A percentile compares a stretch with the other conserved stretches of the same genome.
Conservation (phyloP, 2,329 filamentous ascomycete species). For the Mycocentrospora acerina region DNA sequence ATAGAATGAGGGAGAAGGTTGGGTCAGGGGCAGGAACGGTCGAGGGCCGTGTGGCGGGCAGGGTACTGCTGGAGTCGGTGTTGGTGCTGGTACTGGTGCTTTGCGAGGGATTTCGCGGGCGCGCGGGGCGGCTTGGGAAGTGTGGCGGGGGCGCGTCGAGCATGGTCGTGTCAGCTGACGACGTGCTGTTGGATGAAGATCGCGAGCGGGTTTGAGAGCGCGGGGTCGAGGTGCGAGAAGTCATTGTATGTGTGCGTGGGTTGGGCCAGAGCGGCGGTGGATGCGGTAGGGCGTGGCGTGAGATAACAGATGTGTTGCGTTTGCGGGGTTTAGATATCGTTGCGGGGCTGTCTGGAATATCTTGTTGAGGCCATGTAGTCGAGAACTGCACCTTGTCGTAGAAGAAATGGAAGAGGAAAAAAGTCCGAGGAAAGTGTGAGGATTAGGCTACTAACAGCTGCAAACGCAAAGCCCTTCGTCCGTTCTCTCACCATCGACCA, state of each 20-base stretch:
- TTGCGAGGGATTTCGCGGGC: constrained; percentile 27
- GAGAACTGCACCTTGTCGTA: no score
- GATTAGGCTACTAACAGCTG: no score
- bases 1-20: constrained; percentile 36
- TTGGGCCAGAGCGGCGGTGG: no score
- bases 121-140: constrained; percentile 26
- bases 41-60: constrained; percentile 2
- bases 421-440: no score
- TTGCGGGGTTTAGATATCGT: no score
- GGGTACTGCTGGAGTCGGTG: constrained; percentile 6
- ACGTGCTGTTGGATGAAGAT: constrained; percentile 32
- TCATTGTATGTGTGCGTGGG: constrained; percentile 17
- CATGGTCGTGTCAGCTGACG: constrained; percentile 37
- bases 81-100: constrained; percentile 11
- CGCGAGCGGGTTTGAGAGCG: constrained; percentile 24
- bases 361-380: no score
- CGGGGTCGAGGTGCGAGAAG: constrained; percentile 31
- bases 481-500: no score
- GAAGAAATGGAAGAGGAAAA: no score
- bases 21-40: constrained; percentile 15
- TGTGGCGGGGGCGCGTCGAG: constrained; percentile 29
- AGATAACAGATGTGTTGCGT: no score
- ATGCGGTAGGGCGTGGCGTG: no score
- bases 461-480: no score
- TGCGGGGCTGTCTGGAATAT: no score